A percentile compares a stretch with the other conserved stretches of the same genome.
Evolutionary conservation across 306 rosid species (phyloP).

Genomic region (Inga oerstediana): DNA sequence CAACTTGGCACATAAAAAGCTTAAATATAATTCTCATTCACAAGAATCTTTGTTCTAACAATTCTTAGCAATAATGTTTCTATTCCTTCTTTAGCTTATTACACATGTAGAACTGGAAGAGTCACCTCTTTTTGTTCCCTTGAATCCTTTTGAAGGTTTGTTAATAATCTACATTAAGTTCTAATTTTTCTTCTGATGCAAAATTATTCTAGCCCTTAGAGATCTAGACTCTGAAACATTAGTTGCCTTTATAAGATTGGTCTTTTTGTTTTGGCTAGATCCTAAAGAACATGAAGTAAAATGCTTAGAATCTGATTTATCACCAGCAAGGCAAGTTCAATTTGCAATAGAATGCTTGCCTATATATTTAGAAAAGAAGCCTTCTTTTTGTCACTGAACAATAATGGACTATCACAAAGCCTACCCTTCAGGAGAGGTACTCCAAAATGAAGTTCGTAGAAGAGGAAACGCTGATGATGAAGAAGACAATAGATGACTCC

Average conservation of each 20-base stretch:
- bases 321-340: constrained; percentile 45
- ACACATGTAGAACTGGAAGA: constrained; percentile 53
- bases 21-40: neutral
- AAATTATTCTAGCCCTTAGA: no score
- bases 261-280: constrained; percentile 39
- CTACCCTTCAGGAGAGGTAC: constrained; percentile 63
- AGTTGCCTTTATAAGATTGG: no score
- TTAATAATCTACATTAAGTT: no score
- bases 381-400: constrained; percentile 64
- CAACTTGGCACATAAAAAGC: neutral
- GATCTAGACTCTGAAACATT: no score
- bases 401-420: constrained; percentile 78
- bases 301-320: constrained; percentile 38
- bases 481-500: no score
- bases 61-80: neutral
- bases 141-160: no score
- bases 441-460: constrained; percentile 34
- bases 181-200: no score
- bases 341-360: constrained; percentile 69
- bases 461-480: no score
- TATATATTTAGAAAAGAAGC: constrained; percentile 24
- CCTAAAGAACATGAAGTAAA: constrained; percentile 58
- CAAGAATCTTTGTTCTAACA: neutral
- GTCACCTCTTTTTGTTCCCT: no score
- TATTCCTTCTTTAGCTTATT: constrained; percentile 61